Evolutionary conservation across 495 filamentous ascomycete genomes (phyloP).

Genomic region (Penicillium parvum): DNA sequence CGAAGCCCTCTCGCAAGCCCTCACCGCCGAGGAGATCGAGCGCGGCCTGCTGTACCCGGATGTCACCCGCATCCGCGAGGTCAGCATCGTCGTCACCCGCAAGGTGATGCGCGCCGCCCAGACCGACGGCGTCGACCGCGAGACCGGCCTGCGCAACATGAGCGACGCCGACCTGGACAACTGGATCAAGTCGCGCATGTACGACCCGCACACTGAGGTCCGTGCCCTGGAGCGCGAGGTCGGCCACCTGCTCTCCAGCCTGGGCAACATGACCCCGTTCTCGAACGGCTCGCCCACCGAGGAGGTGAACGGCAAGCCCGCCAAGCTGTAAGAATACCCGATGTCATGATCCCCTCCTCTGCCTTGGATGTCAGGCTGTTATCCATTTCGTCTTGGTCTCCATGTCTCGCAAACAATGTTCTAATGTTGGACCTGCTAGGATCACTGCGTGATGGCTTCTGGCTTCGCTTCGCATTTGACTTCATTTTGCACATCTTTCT

Average conservation of each 20-base stretch:
- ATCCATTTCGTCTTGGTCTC: neutral
- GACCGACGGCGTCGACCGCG: conserved; percentile 75
- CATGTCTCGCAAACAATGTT: conserved; percentile 3
- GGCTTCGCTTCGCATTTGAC: neutral
- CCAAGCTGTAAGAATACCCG: conserved; percentile 38
- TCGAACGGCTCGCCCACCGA: conserved; percentile 30
- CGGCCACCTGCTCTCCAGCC: conserved; percentile 41
- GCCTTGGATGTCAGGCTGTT: neutral
- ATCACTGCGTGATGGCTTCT: conserved; percentile 18
- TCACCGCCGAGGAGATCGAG: conserved; percentile 75
- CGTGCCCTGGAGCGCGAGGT: conserved; percentile 53
- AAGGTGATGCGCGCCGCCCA: conserved; percentile 93
- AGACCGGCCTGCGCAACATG: conserved; percentile 64
- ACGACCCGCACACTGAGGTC: conserved; percentile 68
- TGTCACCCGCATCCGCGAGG: conserved; percentile 84
- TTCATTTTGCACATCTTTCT: conserved; percentile 13
- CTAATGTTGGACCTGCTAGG: conserved; percentile 12
- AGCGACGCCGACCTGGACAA: conserved; percentile 69
- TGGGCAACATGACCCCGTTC: conserved; percentile 30
- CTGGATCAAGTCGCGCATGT: conserved; percentile 78
- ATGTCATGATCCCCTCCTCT: neutral
- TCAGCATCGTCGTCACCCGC: conserved; percentile 79
- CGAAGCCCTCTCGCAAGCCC: conserved; percentile 68
- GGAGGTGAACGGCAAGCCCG: conserved; percentile 34
- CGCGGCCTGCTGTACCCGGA: conserved; percentile 89